Evolutionary conservation across 2,329 filamentous ascomycete genomes (phyloP), one percentile per base, ranked within the genome.

Genomic region (Hypoxylon sp.): DNA sequence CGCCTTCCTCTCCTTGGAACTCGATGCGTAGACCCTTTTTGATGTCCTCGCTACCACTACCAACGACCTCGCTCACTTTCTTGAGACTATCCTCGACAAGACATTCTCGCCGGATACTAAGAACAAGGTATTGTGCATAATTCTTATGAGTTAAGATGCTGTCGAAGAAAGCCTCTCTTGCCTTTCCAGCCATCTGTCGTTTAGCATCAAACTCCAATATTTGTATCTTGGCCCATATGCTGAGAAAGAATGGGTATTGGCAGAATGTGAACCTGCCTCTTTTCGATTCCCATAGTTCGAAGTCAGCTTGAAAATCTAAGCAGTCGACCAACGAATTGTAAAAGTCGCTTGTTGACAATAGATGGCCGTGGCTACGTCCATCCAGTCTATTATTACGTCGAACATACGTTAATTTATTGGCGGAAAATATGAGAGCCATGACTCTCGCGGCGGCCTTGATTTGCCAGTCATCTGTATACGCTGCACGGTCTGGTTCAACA

Each of bases 231-330:
- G 94, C 92, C 84, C 93, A 94, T 71, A 98, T 94, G 68, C 94
- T 97, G 44, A 98, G 84, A 72, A 97, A 90, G 75, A 97, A 97
- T 0, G 94, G 94, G 75, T 97, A 97, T 77, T 97, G 93, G 77
- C 94, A 97, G 76, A 98, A 97, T 0, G 92, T 88, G 77, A 97
- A 97, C 72, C 90, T 93, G 19, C 86, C 86, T 56, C 87, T 86
- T 70, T 87, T 91, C 3, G 88, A 86, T 77, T 97, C 94, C 94
- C 94, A 98, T 9, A 89, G 86, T 75, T 97, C 93, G 75, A 97
- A 97, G 77, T 98, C 94, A 0, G 88, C 88, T 51, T 96, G 88
- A 5, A 97, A 84, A 76, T 97, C 93, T n/a, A 91, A 88, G 74
- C 93, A 94, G 77, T 98, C 94, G 9, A 97, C 86, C 65, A 97